Conservation (phyloP, 169 alveolate species). For the Theileria equi region DNA sequence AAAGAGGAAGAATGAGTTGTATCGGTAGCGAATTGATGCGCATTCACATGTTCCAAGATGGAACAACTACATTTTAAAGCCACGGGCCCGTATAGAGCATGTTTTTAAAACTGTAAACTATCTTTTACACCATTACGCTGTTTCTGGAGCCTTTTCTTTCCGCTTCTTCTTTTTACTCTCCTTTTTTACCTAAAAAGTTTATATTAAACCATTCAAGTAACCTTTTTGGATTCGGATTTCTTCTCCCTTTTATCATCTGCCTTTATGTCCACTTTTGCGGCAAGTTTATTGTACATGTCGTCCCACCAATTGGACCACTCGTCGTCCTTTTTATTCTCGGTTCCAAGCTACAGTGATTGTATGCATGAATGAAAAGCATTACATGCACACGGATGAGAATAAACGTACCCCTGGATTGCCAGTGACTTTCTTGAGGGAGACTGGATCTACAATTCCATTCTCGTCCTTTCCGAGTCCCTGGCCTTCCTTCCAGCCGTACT, state of each 20-base stretch:
- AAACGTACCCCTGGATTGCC: constrained; percentile 43
- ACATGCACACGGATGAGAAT: too few species aligned
- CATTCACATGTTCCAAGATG: not conserved
- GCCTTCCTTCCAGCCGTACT: constrained; percentile 67
- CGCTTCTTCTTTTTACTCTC: not conserved
- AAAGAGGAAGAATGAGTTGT: constrained; percentile 11
- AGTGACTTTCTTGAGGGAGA: constrained; percentile 12
- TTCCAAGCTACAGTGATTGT: constrained; percentile 22
- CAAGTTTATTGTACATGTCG: constrained; percentile 53
- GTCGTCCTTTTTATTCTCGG: constrained; percentile 4
- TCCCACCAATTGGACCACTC: constrained; percentile 67
- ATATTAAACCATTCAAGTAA: not conserved
- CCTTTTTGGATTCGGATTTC: not conserved
- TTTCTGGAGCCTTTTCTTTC: not conserved
- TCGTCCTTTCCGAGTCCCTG: constrained; percentile 54
- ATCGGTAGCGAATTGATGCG: not conserved
- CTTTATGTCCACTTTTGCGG: constrained; percentile 34
- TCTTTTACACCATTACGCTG: not conserved
- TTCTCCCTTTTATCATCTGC: too few species aligned
- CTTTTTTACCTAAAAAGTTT: not conserved
- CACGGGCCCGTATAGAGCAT: not conserved
- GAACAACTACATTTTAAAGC: not conserved
- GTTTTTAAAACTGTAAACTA: not conserved
- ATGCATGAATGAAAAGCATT: too few species aligned
- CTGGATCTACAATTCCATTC: constrained; percentile 50